Percentiles rank a stretch among this genome's conserved stretches.
These are phyloP conservation scores for Suillus hirtellus DNA, from an alignment of 768 basidiomycete genomes.

Conservation along the genomic window DNA sequence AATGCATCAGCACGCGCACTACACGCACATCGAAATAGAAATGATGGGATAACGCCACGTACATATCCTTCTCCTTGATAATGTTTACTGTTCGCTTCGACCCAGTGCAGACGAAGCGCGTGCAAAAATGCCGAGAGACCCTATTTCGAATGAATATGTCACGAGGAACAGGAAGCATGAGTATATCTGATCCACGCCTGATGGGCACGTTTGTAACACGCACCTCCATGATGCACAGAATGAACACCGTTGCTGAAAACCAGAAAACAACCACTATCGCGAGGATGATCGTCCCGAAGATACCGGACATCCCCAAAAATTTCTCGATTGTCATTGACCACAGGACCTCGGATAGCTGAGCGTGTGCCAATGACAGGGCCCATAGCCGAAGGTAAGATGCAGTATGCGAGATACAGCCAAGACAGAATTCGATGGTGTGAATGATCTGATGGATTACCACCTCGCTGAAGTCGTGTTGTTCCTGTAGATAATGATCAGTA, in stretches of 20 bases:
- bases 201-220: conserved; percentile 31
- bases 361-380: conserved; percentile 97
- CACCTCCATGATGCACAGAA: conserved; percentile 97
- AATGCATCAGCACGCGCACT: conserved; percentile 27
- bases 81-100: conserved; percentile 97
- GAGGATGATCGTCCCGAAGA: conserved; percentile 59
- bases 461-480: conserved; percentile 92
- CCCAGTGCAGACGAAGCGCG: conserved; percentile 96
- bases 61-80: conserved; percentile 90
- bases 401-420: conserved; percentile 98
- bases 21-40: conserved; percentile 25
- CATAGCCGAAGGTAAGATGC: conserved; percentile 92
- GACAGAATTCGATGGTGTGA: conserved; percentile 98
- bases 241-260: conserved; percentile 73
- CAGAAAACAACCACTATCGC: conserved; percentile 63
- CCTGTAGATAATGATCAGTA: conserved; percentile 38
- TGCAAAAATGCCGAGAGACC: conserved; percentile 96
- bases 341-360: conserved; percentile 92
- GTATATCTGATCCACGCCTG: conserved; percentile 14
- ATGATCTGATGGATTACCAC: conserved; percentile 96
- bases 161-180: neutral
- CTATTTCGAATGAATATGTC: conserved; percentile 38
- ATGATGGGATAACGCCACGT: conserved; percentile 37
- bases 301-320: conserved; percentile 59
- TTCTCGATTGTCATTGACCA: conserved; percentile 83